Base-by-base conservation (phyloP, 2,329 filamentous ascomycete species). In the Pyricularia pennisetigena region DNA sequence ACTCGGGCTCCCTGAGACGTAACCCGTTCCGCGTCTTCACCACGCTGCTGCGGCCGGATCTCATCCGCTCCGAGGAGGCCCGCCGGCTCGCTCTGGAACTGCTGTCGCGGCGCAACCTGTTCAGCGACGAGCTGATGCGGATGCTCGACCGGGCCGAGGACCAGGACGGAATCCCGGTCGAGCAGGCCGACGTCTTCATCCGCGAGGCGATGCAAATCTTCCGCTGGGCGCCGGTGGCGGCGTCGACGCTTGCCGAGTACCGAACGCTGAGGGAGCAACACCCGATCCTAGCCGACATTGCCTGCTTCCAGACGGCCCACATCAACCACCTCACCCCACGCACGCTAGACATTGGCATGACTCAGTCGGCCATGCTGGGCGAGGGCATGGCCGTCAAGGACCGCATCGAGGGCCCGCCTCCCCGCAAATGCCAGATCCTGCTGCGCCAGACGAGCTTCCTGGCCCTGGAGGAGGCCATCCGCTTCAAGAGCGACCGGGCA, bases 281-380 rank as follows among this genome's bases (percentile, higher is more conserved):
- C 67, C 80, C 83, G 0, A 75, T 85, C 3, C 73, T 85, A 3
- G 82, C 82, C 0, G 83, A 85, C 68, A 79, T 85, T 61, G 81
- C 74, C 0, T 77, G 73, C 65, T 79, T 79, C 69, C 71, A 70
- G 6, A 81, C 76, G 30, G 75, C 81, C 0, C 83, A 86, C 70
- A 83, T 85, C 71, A 86, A 85, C 69, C 83, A 85, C 68, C 77
- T 86, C 1, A 85, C 83, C 0, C 83, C 83, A 0, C 76, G 82
- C 1, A 82, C 82, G 0, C 74, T 85, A 3, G 79, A 85, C 68
- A 85, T 86, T 29, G 76, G 79, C 10, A 71, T 76, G 0, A 81
- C 79, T 0, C 82, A 85, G 67, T 64, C 70, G 2, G 70, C 71
- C 3, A 86, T 86, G 83, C 65, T 73, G 0, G 68, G 70, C 0